Evolutionary conservation across 495 filamentous ascomycete genomes (phyloP), one percentile per base, ranked within the genome.

Genomic region (Talaromyces thailandensis): DNA sequence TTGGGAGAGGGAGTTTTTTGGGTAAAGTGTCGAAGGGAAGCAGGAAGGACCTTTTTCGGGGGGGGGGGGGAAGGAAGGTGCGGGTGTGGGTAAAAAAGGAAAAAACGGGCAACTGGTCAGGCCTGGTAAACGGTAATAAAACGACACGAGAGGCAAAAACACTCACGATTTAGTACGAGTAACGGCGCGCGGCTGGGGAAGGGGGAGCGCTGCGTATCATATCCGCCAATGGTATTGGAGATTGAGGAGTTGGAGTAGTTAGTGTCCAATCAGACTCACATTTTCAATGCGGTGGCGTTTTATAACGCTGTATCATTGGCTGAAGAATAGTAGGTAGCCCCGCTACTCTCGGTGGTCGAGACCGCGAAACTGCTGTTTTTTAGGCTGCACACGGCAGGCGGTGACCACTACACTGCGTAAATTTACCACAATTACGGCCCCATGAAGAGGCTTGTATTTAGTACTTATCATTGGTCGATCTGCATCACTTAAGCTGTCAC

Each of bases 101-200:
- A 40, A 45, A 26, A 59, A 45, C 37, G 37, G 37, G 37, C 37
- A 48, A 45, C 40, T 45, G 40, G 40, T 45, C 40, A 45, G 40
- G 40, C 40, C 40, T 45, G 40, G n/a, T n/a, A 18, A 53, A 40
- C 35, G 35, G 35, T 40, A 40, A 40, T n/a, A 40, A 40, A 40
- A 40, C 35, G 66, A 64, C 31, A 65, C 61, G 62, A 68, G 70
- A 71, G 67, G 64, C 67, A 67, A 67, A 74, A 76, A 74, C 18
- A 58, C 32, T 32, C 32, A 3, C 14, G n/a, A n/a, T n/a, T n/a
- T n/a, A n/a, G n/a, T n/a, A n/a, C n/a, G 32, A 58, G 31, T 24
- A 43, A 43, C 21, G 56, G 56, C 12, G 26, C 12, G 53, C 52
- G 61, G 50, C 61, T 57, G 61, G 29, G 37, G 50, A 62, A 52